Conservation (phyloP, 2,329 filamentous ascomycete species). For the Dactylellina haptotyla region DNA sequence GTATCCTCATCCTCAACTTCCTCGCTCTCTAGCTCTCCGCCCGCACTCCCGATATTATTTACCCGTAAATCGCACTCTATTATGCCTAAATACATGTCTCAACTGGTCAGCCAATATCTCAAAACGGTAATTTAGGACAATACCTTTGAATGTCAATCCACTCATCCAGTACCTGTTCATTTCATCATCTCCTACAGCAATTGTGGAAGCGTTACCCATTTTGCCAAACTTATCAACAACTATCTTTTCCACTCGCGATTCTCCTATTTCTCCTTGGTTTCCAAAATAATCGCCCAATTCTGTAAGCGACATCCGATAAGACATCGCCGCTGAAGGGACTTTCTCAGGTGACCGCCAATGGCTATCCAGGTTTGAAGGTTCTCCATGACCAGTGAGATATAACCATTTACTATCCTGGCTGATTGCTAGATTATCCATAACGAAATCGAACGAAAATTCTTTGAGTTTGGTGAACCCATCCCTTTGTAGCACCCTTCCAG, state of each 20-base stretch:
- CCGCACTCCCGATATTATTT: background rate
- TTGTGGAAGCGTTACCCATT: slow-evolving; percentile 41
- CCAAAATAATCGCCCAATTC: slow-evolving; percentile 38
- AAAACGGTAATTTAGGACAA: too few relatives aligned
- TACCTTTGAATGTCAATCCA: slow-evolving; percentile 33
- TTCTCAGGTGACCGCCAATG: slow-evolving; percentile 19
- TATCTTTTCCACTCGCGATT: slow-evolving; percentile 34
- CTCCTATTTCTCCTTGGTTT: slow-evolving; percentile 29
- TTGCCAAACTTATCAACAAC: slow-evolving; percentile 34
- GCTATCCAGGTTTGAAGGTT: slow-evolving; percentile 23
- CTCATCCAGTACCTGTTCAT: slow-evolving; percentile 40
- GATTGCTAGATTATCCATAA: slow-evolving; percentile 43
- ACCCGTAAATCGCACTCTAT: slow-evolving; percentile 10
- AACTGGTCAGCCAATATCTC: too few relatives aligned
- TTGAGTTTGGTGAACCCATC: slow-evolving; percentile 25
- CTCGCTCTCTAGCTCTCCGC: background rate
- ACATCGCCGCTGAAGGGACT: slow-evolving; percentile 15
- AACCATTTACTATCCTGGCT: slow-evolving; percentile 37
- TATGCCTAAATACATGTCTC: background rate
- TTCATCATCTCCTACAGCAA: slow-evolving; percentile 32
- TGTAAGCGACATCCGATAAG: slow-evolving; percentile 36
- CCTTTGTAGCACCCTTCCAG: slow-evolving; percentile 2
- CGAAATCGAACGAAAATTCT: slow-evolving; percentile 28
- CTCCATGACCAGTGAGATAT: slow-evolving; percentile 43
- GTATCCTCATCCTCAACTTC: too few relatives aligned